Base-by-base conservation (phyloP, 208 protist species). In the Crithidia mellificae region DNA sequence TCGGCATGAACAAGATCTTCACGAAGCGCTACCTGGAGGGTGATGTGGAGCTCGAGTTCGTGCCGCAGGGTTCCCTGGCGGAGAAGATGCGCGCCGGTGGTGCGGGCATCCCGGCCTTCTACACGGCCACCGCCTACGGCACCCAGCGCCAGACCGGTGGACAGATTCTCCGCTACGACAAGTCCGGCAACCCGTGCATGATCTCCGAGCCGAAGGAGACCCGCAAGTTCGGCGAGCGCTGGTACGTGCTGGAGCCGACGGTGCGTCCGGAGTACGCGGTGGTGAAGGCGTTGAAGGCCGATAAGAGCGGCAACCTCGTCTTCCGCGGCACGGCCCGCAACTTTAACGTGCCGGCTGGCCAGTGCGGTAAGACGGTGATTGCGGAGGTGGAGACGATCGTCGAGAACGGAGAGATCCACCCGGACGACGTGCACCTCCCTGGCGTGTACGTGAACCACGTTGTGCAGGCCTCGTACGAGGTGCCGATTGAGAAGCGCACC, bases 71-170 rank as follows among this genome's bases (percentile, higher is more conserved):
- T 27, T 98, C 97, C 14, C 85, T 99, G 9, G 97, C 97, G 30
- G 98, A 99, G 76, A 67, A 87, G 38, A 80, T 98, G 65, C 86
- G 98, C 43, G 95, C 97, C 6, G 98, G 88, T 61, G 98, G 97
- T 59, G 97, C 97, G 1, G 98, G 98, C 64, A 97, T 99, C 30
- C 97, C 98, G 8, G 98, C 97, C 22, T 99, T 99, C 74, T 99
- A 97, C 91, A 99, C 98, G 19, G 83, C 90, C 6, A 98, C 96
- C 6, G 97, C 78, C 55, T 96, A 93, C 63, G 98, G 97, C 24
- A 99, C 98, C 19, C 78, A 90, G 63, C 77, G 92, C 52, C 81
- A 96, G 78, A 85, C 85, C 36, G 92, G 90, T 41, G 92, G 93
- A 2, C 94, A 98, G 68, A 94, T 96, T 19, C 90, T 98, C 50